Evolutionary conservation across 2,329 filamentous ascomycete genomes (phyloP).

Genomic region (Podosphaera fusca): DNA sequence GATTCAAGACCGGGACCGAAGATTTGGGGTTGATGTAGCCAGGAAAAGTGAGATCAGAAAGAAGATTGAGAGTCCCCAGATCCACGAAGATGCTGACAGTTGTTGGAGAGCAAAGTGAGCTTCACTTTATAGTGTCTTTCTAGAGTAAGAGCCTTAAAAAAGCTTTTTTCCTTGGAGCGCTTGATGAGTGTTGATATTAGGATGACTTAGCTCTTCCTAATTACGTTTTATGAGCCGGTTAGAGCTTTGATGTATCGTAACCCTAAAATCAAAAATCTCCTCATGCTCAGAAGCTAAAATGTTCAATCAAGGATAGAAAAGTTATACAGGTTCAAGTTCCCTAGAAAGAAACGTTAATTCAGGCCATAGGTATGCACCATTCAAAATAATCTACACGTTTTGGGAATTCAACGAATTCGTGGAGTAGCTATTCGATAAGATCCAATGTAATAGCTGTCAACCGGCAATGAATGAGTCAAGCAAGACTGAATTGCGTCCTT

Average conservation of each 20-base stretch:
- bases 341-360: too few relatives aligned
- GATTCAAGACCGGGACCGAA: constrained; percentile 21
- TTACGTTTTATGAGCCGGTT: neutral
- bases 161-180: neutral
- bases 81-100: constrained; percentile 24
- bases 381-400: too few relatives aligned
- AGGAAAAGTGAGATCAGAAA: constrained; percentile 29
- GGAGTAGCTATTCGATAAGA: too few relatives aligned
- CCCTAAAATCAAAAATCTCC: neutral
- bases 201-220: neutral
- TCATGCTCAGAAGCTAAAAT: neutral
- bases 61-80: constrained; percentile 24
- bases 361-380: too few relatives aligned
- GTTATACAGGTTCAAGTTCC: too few relatives aligned
- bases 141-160: neutral
- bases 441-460: too few relatives aligned
- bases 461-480: too few relatives aligned
- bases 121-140: neutral
- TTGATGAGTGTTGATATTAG: neutral
- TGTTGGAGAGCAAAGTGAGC: constrained; percentile 20
- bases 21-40: constrained; percentile 27
- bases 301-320: too few relatives aligned
- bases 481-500: too few relatives aligned
- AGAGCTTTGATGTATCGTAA: neutral
- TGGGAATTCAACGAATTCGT: too few relatives aligned